Conservation (phyloP, 2,329 filamentous ascomycete genomes). For the Albifimbria verrucaria region DNA sequence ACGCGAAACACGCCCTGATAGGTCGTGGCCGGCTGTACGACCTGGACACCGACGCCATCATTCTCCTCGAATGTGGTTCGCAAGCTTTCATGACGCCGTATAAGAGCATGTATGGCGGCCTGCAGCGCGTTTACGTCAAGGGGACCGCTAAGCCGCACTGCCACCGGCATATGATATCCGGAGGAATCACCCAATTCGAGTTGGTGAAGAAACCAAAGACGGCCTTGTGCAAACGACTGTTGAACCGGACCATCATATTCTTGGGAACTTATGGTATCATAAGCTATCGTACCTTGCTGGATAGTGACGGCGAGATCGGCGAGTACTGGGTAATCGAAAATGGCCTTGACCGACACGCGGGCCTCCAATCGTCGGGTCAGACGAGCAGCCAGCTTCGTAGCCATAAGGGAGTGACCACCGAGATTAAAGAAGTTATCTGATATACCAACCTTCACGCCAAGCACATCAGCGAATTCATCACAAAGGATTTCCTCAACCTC, state of each 20-base stretch:
- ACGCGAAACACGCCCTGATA: not conserved
- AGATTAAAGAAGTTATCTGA: constrained; percentile 46
- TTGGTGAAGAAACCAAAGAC: constrained; percentile 12
- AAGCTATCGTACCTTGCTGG: not conserved
- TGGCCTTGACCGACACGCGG: constrained; percentile 6
- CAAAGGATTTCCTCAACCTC: constrained; percentile 14
- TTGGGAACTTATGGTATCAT: not conserved
- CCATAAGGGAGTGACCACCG: constrained; percentile 44
- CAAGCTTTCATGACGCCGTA: constrained; percentile 10
- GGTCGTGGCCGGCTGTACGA: not conserved
- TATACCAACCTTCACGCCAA: constrained; percentile 31
- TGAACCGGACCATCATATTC: not conserved
- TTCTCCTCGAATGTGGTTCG: constrained; percentile 7
- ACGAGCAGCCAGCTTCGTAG: constrained; percentile 38
- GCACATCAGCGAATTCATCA: constrained; percentile 11
- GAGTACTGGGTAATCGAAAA: constrained; percentile 7
- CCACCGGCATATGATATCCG: constrained; percentile 8
- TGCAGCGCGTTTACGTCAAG: constrained; percentile 6
- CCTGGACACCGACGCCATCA: constrained; percentile 5
- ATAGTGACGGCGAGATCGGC: constrained; percentile 1
- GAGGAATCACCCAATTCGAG: constrained; percentile 5
- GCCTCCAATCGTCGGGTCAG: constrained; percentile 7
- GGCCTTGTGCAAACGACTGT: constrained; percentile 12
- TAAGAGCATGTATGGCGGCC: constrained; percentile 6
- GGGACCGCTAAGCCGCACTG: constrained; percentile 4